Percentiles rank a stretch among this genome's conserved stretches.
phyloP scores from a whole-genome alignment of 495 filamentous ascomycete genomes.

The Penicillium turbatum region DNA sequence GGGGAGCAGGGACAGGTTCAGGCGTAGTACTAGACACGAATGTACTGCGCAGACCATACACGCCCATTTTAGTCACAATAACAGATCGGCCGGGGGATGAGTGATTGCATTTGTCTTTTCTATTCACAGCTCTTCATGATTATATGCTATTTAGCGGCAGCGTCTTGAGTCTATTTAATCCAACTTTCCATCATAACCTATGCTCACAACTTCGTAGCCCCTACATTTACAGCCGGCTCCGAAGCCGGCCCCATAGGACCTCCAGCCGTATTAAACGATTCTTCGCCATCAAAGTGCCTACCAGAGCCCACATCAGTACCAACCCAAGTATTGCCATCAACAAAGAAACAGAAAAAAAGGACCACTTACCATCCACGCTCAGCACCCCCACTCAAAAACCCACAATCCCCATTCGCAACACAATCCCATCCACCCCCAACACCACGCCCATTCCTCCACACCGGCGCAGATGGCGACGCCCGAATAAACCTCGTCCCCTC shows the following conservation, averaged over 20 bases:
- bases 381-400: conserved; percentile 69
- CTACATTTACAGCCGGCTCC: conserved; percentile 6
- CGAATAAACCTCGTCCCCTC: conserved; percentile 27
- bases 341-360: conserved; percentile 15
- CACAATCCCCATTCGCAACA: conserved; percentile 75
- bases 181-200: background rate
- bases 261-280: conserved; percentile 53
- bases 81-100: no score
- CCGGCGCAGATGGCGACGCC: conserved; percentile 30
- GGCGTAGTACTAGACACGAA: background rate
- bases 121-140: no score
- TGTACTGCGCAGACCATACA: no score
- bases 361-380: conserved; percentile 81
- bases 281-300: conserved; percentile 75
- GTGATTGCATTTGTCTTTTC: no score
- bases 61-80: no score
- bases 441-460: conserved; percentile 62
- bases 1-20: background rate
- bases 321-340: background rate
- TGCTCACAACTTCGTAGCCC: conserved; percentile 10
- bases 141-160: background rate
- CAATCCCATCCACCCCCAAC: conserved; percentile 80
- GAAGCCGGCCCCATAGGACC: conserved; percentile 34
- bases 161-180: background rate
- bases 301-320: conserved; percentile 12